These are phyloP conservation scores for Sedum album DNA, from an alignment of 164 flowering plant species.

Conservation along the genomic window DNA sequence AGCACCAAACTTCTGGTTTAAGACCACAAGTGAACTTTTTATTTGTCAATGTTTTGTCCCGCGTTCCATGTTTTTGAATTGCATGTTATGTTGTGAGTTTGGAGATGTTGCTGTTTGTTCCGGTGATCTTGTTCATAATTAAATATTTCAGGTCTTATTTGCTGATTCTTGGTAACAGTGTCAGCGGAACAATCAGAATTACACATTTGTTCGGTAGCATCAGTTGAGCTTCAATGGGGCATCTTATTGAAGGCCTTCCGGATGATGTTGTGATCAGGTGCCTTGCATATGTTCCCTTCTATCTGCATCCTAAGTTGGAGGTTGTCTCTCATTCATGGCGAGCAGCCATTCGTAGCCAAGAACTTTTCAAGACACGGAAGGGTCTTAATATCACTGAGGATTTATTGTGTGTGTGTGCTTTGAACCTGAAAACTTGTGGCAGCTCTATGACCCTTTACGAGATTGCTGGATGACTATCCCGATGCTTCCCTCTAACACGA, in stretches of 20 bases:
- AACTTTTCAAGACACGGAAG: conserved; percentile 57
- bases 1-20: no score
- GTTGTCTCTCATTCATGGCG: conserved; percentile 86
- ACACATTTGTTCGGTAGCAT: conserved; percentile 8
- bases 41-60: no score
- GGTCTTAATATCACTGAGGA: conserved; percentile 72
- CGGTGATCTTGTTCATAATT: not conserved
- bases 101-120: not conserved
- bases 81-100: no score
- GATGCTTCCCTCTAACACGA: conserved; percentile 66
- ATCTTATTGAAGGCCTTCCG: conserved; percentile 82
- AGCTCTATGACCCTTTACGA: no score
- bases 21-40: no score
- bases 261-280: no score
- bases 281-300: no score
- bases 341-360: conserved; percentile 57
- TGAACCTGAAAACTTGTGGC: no score
- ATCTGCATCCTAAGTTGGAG: conserved; percentile 63
- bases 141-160: not conserved
- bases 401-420: no score
- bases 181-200: not conserved
- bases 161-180: not conserved
- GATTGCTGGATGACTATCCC: conserved; percentile 88
- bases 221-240: conserved; percentile 43
- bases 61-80: no score